Conservation (phyloP, 805 yeast genomes). For the Myxozyma neglecta region DNA sequence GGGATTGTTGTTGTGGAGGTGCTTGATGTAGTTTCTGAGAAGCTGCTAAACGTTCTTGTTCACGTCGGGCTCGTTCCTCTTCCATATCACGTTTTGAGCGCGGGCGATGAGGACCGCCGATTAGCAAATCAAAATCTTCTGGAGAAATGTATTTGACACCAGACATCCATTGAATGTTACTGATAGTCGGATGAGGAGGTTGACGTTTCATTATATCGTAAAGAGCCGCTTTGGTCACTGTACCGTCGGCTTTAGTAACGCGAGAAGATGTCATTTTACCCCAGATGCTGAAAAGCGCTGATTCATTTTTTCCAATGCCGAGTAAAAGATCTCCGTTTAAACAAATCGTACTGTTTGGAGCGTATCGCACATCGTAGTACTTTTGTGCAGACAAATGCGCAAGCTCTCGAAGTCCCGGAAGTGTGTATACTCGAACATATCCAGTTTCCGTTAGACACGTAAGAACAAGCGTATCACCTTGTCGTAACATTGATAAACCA, state of each 20-base stretch:
- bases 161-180: constrained; percentile 81
- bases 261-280: constrained; percentile 42
- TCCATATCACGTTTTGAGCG: constrained; percentile 47
- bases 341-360: constrained; percentile 40
- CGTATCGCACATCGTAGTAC: constrained; percentile 22
- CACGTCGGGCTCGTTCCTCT: constrained; percentile 34
- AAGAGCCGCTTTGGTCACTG: constrained; percentile 51
- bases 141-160: constrained; percentile 65
- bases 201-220: constrained; percentile 67
- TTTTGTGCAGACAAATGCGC: constrained; percentile 31
- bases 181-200: constrained; percentile 77
- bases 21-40: constrained; percentile 7
- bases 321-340: constrained; percentile 49
- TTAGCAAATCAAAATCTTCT: constrained; percentile 59
- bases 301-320: constrained; percentile 57
- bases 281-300: constrained; percentile 52
- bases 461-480: constrained; percentile 50
- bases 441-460: constrained; percentile 51
- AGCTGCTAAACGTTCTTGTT: constrained; percentile 32
- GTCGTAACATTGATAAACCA: constrained; percentile 53
- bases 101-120: constrained; percentile 76
- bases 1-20: background rate
- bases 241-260: constrained; percentile 26
- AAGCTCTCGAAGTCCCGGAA: constrained; percentile 30
- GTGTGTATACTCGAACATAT: constrained; percentile 43